A percentile compares a stretch with the other conserved stretches of the same genome.
Conservation (phyloP, 345 rosid genomes). For the Eucalyptus virginea region DNA sequence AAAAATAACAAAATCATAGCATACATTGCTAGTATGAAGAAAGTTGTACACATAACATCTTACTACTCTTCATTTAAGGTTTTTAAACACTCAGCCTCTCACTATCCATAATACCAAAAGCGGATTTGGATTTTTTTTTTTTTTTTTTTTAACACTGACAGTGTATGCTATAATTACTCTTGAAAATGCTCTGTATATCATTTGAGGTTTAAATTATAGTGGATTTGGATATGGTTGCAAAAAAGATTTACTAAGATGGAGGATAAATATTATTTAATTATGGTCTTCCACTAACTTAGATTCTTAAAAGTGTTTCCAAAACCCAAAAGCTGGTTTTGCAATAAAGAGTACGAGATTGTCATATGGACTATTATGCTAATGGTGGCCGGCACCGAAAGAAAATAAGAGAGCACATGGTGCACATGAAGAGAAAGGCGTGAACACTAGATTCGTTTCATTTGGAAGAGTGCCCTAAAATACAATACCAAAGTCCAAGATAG, state of each 20-base stretch:
- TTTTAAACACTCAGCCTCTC: not conserved
- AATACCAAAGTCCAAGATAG: not conserved
- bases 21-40: not conserved
- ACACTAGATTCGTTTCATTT: not conserved
- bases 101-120: not conserved
- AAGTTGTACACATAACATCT: not conserved
- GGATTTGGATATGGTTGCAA: not conserved
- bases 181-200: not conserved
- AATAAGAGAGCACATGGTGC: not conserved
- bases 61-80: not conserved
- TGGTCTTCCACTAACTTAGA: not conserved
- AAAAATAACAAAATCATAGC: not conserved
- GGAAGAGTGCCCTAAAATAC: not conserved
- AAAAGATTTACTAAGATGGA: not conserved
- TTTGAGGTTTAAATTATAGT: not conserved
- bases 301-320: not conserved
- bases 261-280: not conserved
- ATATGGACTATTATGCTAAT: not conserved
- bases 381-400: not conserved
- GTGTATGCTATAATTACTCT: not conserved
- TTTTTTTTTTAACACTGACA: not conserved
- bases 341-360: not conserved
- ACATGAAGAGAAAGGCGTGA: not conserved
- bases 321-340: not conserved
- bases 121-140: not conserved